Percentiles rank a stretch among this genome's conserved stretches.
Evolutionary conservation across 108 stramenopile species (phyloP).

Genomic region (Fragilaria crotonensis): DNA sequence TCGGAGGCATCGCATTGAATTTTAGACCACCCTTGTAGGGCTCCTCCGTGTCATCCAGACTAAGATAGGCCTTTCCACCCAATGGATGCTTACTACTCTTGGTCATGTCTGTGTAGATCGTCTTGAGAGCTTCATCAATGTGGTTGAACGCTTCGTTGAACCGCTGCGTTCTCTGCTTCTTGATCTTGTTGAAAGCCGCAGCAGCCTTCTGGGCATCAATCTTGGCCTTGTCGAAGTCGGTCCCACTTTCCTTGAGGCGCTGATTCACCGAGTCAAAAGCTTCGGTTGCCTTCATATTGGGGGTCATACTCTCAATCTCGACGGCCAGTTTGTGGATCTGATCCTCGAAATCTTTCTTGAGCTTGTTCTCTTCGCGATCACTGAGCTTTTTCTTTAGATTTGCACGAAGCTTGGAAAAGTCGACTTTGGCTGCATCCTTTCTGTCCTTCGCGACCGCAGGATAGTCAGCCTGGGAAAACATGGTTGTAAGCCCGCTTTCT

Average conservation of each 20-base stretch:
- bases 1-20: conserved; percentile 99
- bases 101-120: conserved; percentile 94
- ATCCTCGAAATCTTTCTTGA: conserved; percentile 74
- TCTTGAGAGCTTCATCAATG: conserved; percentile 84
- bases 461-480: conserved; percentile 77
- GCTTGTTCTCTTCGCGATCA: conserved; percentile 65
- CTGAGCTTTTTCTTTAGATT: conserved; percentile 51
- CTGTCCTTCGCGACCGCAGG: conserved; percentile 71
- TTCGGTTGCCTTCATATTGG: conserved; percentile 95
- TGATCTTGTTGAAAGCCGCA: conserved; percentile 66
- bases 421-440: conserved; percentile 58
- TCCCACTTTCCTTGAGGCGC: conserved; percentile 61
- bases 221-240: conserved; percentile 76
- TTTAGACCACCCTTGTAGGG: conserved; percentile 95
- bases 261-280: conserved; percentile 74
- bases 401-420: conserved; percentile 62
- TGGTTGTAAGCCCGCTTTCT: conserved; percentile 39
- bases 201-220: conserved; percentile 63
- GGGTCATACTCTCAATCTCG: conserved; percentile 86
- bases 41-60: conserved; percentile 90
- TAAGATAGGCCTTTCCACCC: conserved; percentile 91
- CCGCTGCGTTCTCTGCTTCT: conserved; percentile 58
- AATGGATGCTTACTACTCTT: conserved; percentile 86
- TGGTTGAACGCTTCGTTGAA: conserved; percentile 86
- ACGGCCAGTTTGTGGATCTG: conserved; percentile 53